Base-by-base conservation (phyloP, 2,329 filamentous ascomycete species). In the Pseudogymnoascus sp. region DNA sequence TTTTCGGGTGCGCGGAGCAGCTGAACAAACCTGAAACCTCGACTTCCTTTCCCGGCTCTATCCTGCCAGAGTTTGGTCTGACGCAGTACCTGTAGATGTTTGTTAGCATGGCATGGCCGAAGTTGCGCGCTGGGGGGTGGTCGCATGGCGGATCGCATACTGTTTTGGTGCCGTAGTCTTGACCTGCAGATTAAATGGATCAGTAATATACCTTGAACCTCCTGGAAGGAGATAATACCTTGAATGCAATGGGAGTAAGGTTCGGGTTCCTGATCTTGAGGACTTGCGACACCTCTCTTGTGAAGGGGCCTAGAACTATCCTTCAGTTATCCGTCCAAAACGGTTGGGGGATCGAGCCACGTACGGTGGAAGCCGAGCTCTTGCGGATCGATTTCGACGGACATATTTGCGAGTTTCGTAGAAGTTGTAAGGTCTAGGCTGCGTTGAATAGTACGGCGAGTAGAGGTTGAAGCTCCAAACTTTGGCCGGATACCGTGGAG, bases 111-210 rank as follows among this genome's bases (percentile, higher is more conserved):
- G 68, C 70, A 62, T 69, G 37, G 65, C 29, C n/a, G 47, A 34
- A 18, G 47, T 57, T 57, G 47, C 47, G 47, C 47, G 26, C 64
- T 68, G 62, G 45, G 63, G 61, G 18, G 62, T 64, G n/a, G 61
- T 64, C 64, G 65, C 66, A 67, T 62, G 64, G 66, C 62, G 64
- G 66, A 36, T 40, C 66, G 70, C 89, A 74, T 90, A 99, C 93
- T 97, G 95, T 80, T 97, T 97, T 36, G 95, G 95, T 60, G 95
- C 95, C 67, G 95, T 99, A 60, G 95, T 99, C 86, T 99, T 99
- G 77, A 99, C 95, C 92, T 96, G 71, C 45, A 68, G 36, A 42
- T 31, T 36, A 40, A 65, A 60, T 51, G 23, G 51, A 8, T 40
- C 4, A 71, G 76, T 67, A 77, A 74, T 47, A 65, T 23, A 10